phyloP scores from a whole-genome alignment of 139 green algal genomes.

The Spirogloea muscicola region DNA sequence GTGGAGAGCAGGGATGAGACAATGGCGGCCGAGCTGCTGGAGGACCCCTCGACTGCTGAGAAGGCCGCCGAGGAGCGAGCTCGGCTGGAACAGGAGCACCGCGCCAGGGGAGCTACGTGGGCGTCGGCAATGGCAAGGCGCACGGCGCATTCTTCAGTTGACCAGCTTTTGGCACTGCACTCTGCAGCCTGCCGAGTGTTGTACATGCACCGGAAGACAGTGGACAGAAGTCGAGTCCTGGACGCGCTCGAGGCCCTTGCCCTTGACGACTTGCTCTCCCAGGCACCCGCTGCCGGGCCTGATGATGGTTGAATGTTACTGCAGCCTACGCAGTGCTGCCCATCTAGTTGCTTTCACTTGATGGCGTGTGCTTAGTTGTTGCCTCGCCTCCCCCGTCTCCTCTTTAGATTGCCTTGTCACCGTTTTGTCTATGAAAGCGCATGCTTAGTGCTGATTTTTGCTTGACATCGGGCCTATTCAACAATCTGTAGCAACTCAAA shows the following conservation, averaged over 20 bases:
- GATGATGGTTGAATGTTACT: too few species aligned
- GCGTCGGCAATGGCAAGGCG: background rate
- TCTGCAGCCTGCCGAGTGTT: slow-evolving; percentile 3
- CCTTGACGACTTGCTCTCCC: too few species aligned
- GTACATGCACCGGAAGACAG: slow-evolving; percentile 5
- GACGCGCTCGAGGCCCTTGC: slow-evolving; percentile 21
- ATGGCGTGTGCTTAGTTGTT: too few species aligned
- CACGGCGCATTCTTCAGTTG: slow-evolving; percentile 1
- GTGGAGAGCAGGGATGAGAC: background rate
- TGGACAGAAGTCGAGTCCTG: slow-evolving; percentile 1
- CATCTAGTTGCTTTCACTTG: too few species aligned
- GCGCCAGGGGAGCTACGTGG: slow-evolving; percentile 10
- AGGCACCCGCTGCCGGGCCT: too few species aligned
- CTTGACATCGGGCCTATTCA: too few species aligned
- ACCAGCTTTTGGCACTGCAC: slow-evolving; percentile 11
- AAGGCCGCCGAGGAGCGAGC: background rate
- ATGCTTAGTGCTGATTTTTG: too few species aligned
- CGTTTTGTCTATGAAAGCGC: too few species aligned
- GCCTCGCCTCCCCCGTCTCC: too few species aligned
- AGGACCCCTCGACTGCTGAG: background rate
- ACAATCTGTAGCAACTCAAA: too few species aligned
- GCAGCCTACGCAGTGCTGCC: too few species aligned
- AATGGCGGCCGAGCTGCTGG: background rate
- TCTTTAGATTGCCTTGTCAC: too few species aligned
- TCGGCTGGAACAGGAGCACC: background rate